Evolutionary conservation across 257 asterid species (phyloP).

Genomic region (Scutellaria barbata): DNA sequence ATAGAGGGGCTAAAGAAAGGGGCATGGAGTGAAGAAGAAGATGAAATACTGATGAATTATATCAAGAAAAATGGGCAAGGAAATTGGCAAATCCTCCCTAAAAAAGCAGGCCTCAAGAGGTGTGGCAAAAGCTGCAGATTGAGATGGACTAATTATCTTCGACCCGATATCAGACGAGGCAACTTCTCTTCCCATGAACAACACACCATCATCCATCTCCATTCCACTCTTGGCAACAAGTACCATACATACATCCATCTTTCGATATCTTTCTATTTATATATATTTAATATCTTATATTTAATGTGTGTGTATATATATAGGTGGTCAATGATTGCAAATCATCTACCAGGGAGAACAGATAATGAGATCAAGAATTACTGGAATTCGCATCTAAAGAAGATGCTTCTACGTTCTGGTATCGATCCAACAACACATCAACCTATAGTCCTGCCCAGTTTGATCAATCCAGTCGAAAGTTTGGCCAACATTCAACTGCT

Average conservation of each 20-base stretch:
- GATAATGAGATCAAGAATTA: conserved; percentile 45
- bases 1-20: conserved; percentile 46
- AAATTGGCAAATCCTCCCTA: conserved; percentile 49
- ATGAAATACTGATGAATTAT: conserved; percentile 36
- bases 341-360: conserved; percentile 64
- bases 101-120: conserved; percentile 45
- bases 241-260: conserved; percentile 20
- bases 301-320: not conserved
- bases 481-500: conserved; percentile 46
- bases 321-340: conserved; percentile 75
- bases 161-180: conserved; percentile 54
- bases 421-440: conserved; percentile 64
- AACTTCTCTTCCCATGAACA: conserved; percentile 48
- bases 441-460: conserved; percentile 34
- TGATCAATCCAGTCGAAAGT: conserved; percentile 31
- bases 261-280: not conserved
- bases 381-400: conserved; percentile 56
- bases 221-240: conserved; percentile 52
- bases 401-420: conserved; percentile 54
- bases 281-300: too few relatives aligned
- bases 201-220: conserved; percentile 48
- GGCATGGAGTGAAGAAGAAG: conserved; percentile 60
- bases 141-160: conserved; percentile 54
- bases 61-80: conserved; percentile 44
- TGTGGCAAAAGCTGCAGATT: conserved; percentile 59